Evolutionary conservation across 768 basidiomycete genomes (phyloP).

Genomic region (Pisolithus marmoratus): DNA sequence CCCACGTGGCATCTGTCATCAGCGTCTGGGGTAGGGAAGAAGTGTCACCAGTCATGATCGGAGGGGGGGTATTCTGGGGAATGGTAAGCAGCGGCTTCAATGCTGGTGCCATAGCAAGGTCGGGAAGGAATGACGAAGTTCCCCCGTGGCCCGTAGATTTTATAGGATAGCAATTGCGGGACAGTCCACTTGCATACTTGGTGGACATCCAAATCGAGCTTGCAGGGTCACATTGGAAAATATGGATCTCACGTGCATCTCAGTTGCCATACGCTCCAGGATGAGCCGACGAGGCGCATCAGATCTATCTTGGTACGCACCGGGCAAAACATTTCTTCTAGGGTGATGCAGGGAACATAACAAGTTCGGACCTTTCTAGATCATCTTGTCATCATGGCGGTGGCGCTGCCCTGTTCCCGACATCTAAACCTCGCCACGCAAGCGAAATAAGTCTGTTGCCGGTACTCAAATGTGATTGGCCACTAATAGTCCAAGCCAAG

Average conservation of each 20-base stretch:
- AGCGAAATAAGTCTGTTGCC: background rate
- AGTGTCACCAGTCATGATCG: conserved; percentile 53
- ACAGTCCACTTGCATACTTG: background rate
- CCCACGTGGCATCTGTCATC: conserved; percentile 43
- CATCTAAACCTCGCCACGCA: background rate
- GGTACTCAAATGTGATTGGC: background rate
- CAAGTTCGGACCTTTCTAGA: background rate
- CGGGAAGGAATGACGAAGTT: conserved; percentile 15
- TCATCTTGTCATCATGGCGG: background rate
- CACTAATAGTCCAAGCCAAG: no score
- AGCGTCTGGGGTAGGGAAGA: conserved; percentile 50
- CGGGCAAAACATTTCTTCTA: conserved; percentile 8
- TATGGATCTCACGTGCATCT: conserved; percentile 25
- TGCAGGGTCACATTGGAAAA: conserved; percentile 28
- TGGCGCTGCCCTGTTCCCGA: background rate
- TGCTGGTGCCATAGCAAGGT: conserved; percentile 6
- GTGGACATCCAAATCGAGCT: conserved; percentile 25
- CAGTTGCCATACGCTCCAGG: conserved; percentile 22
- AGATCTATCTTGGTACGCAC: conserved; percentile 18
- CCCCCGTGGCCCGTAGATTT: conserved; percentile 12
- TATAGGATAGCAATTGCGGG: background rate
- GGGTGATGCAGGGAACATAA: background rate
- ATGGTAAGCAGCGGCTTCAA: conserved; percentile 8
- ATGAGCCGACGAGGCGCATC: conserved; percentile 16
- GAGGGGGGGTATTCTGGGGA: conserved; percentile 35